Conservation (phyloP, 169 alveolate genomes). For the Eimeria tenella region DNA sequence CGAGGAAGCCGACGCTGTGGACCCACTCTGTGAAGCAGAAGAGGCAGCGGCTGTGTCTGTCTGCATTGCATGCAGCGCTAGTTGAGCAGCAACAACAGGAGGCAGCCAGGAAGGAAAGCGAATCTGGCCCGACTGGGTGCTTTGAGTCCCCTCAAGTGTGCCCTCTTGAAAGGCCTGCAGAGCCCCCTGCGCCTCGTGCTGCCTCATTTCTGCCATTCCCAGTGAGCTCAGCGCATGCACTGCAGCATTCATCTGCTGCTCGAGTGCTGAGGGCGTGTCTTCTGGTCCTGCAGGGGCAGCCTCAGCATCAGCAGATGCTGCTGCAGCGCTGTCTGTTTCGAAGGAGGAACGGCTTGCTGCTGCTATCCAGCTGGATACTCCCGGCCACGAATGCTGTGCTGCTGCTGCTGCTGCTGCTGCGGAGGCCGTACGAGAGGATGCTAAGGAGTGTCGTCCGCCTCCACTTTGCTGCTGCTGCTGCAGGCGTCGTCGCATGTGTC, state of each 20-base stretch:
- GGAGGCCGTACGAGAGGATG: neutral
- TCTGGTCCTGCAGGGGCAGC: neutral
- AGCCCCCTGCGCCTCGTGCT: neutral
- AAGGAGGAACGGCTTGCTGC: conserved; percentile 19
- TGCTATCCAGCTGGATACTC: conserved; percentile 19
- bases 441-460: neutral
- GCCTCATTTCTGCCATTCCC: conserved; percentile 29
- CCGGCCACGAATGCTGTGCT: conserved; percentile 21
- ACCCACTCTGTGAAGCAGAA: conserved; percentile 12
- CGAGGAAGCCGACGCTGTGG: neutral
- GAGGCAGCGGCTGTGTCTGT: neutral
- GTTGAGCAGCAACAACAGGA: neutral
- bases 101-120: conserved; percentile 59
- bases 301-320: conserved; percentile 2
- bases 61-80: neutral
- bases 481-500: conserved; percentile 49
- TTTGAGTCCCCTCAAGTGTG: neutral
- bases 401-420: conserved; percentile 49
- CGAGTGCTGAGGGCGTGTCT: neutral
- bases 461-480: conserved; percentile 46
- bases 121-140: neutral
- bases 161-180: neutral
- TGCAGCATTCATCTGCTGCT: conserved; percentile 42
- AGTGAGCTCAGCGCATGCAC: conserved; percentile 7
- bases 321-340: neutral